Evolutionary conservation across 164 flowering plant genomes (phyloP).

Genomic region (Umbellularia californica): DNA sequence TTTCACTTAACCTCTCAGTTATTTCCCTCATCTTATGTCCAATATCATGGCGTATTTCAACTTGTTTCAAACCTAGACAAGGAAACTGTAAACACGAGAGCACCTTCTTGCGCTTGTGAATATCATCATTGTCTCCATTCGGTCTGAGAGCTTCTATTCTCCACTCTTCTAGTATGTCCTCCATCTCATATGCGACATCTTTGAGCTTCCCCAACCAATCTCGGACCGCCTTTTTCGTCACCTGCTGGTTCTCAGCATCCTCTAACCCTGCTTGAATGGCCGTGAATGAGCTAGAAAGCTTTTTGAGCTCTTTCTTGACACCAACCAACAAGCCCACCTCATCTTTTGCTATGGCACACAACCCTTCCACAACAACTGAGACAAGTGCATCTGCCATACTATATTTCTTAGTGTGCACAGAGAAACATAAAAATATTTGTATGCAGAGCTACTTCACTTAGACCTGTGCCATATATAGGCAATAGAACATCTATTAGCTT

Average conservation of each 20-base stretch:
- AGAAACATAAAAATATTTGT: no score
- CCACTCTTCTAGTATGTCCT: conserved; percentile 7
- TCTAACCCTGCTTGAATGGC: not conserved
- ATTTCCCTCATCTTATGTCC: conserved; percentile 9
- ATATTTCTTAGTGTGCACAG: no score
- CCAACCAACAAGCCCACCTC: not conserved
- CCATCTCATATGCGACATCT: conserved; percentile 2
- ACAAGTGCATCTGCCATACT: conserved; percentile 5
- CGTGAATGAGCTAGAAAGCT: not conserved
- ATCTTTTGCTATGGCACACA: not conserved
- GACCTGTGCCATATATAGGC: no score
- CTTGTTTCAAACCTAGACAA: not conserved
- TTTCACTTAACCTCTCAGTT: not conserved
- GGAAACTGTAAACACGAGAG: not conserved
- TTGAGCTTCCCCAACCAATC: conserved; percentile 1
- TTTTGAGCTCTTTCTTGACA: not conserved
- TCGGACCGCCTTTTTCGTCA: not conserved
- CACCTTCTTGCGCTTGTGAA: not conserved
- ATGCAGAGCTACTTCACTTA: no score
- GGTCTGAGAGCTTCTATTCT: not conserved
- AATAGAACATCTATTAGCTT: no score
- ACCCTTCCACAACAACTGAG: not conserved
- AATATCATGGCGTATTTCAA: not conserved
- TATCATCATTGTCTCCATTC: not conserved
- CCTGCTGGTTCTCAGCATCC: not conserved